These are phyloP conservation scores for Alternaria incomplexa DNA, from an alignment of 2,329 filamentous ascomycete species.

Conservation along the genomic window DNA sequence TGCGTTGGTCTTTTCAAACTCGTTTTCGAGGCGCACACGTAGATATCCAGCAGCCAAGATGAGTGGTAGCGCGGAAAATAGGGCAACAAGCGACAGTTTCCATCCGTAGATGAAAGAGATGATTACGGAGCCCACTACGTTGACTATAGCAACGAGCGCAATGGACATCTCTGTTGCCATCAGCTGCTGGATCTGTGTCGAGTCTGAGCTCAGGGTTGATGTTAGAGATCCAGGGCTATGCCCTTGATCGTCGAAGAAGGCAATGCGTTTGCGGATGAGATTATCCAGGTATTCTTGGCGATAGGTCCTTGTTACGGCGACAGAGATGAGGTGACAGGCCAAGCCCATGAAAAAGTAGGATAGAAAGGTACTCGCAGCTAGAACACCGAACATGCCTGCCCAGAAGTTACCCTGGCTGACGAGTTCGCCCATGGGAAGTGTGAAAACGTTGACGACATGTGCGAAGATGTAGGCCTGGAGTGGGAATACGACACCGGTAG, in stretches of 20 bases:
- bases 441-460: slow-evolving; percentile 47
- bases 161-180: slow-evolving; percentile 66
- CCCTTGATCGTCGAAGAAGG: slow-evolving; percentile 67
- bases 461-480: slow-evolving; percentile 50
- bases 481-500: slow-evolving; percentile 46
- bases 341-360: slow-evolving; percentile 60
- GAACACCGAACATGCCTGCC: slow-evolving; percentile 69
- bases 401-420: slow-evolving; percentile 60
- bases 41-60: slow-evolving; percentile 58
- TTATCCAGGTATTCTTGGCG: slow-evolving; percentile 67
- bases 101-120: slow-evolving; percentile 77
- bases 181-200: slow-evolving; percentile 67
- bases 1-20: slow-evolving; percentile 72
- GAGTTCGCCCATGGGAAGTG: slow-evolving; percentile 36
- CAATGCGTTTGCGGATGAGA: slow-evolving; percentile 64
- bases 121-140: slow-evolving; percentile 66
- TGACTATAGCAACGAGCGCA: slow-evolving; percentile 69
- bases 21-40: slow-evolving; percentile 64
- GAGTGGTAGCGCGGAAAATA: slow-evolving; percentile 64
- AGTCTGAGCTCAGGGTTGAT: slow-evolving; percentile 62
- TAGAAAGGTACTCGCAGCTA: slow-evolving; percentile 61
- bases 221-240: slow-evolving; percentile 67
- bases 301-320: slow-evolving; percentile 59
- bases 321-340: slow-evolving; percentile 38
- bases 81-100: slow-evolving; percentile 74